Conservation (phyloP, 805 yeast genomes). For the Saturnispora silvae region DNA sequence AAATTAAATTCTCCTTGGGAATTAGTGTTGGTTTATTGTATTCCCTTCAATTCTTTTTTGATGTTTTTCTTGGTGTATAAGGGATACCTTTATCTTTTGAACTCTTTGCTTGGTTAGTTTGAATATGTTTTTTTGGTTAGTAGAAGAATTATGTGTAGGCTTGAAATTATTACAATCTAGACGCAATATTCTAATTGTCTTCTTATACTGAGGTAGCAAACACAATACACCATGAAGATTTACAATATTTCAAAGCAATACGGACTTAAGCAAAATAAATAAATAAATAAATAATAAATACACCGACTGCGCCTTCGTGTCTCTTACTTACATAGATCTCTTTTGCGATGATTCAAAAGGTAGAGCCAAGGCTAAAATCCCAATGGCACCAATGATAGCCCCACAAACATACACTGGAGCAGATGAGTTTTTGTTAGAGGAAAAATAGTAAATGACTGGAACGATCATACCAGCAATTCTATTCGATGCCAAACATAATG, state of each 20-base stretch:
- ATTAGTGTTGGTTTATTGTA: conserved; percentile 16
- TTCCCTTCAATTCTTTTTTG: conserved; percentile 15
- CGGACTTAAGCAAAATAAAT: no score
- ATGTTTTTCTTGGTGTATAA: conserved; percentile 7
- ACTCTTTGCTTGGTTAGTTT: not conserved
- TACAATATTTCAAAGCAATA: no score
- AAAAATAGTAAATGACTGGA: conserved; percentile 46
- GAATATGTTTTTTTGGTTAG: not conserved
- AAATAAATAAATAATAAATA: no score
- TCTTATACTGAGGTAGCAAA: no score
- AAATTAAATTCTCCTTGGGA: conserved; percentile 12
- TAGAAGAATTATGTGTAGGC: no score
- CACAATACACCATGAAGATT: no score
- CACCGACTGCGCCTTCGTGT: no score
- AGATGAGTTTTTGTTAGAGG: conserved; percentile 35
- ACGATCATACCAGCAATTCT: conserved; percentile 46
- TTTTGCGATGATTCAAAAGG: conserved; percentile 41
- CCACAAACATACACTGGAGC: conserved; percentile 57
- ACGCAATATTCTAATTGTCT: no score
- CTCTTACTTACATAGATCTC: conserved; percentile 26
- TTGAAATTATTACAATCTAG: no score
- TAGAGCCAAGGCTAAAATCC: conserved; percentile 33
- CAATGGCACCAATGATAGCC: conserved; percentile 39
- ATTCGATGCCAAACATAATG: conserved; percentile 44
- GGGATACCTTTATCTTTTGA: not conserved